phyloP scores from a whole-genome alignment of 2,329 filamentous ascomycete genomes.

The Fusarium pseudograminearum region DNA sequence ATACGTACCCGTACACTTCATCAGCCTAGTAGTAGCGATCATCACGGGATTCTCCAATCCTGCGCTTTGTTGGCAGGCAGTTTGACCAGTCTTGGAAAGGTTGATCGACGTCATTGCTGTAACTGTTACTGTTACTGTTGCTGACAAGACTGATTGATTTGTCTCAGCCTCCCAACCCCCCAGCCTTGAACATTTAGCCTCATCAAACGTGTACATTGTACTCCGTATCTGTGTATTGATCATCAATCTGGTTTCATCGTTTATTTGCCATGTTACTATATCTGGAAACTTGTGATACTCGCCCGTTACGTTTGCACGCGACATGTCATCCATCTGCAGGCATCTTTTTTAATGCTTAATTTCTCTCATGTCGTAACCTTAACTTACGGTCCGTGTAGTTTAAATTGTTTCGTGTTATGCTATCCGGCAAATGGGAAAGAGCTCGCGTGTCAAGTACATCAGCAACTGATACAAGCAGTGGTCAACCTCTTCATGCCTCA shows the following conservation, averaged over 20 bases:
- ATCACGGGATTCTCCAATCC: slow-evolving; percentile 21
- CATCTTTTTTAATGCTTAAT: not conserved
- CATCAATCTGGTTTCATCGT: not conserved
- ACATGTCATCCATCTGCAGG: slow-evolving; percentile 25
- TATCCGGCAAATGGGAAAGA: slow-evolving; percentile 19
- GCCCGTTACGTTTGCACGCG: slow-evolving; percentile 18
- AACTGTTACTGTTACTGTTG: slow-evolving; percentile 8
- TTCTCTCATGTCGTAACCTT: slow-evolving; percentile 5
- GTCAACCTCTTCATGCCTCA: not conserved
- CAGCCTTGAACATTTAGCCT: slow-evolving; percentile 31
- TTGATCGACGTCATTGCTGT: slow-evolving; percentile 32
- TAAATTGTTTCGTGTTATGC: slow-evolving; percentile 25
- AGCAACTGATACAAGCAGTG: slow-evolving; percentile 3
- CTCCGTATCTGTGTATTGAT: not conserved
- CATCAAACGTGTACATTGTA: not conserved
- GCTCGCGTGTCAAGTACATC: slow-evolving; percentile 35
- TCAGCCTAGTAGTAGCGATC: slow-evolving; percentile 13
- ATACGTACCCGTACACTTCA: slow-evolving; percentile 24
- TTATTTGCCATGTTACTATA: slow-evolving; percentile 23
- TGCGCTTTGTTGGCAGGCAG: slow-evolving; percentile 1
- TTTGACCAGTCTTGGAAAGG: slow-evolving; percentile 12
- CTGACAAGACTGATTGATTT: slow-evolving; percentile 28
- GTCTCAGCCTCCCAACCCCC: slow-evolving; percentile 36
- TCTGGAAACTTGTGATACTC: slow-evolving; percentile 12
- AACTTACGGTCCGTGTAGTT: slow-evolving; percentile 26